Conservation (phyloP, 1,284 basidiomycete genomes). For the Volvariella volvacea region DNA sequence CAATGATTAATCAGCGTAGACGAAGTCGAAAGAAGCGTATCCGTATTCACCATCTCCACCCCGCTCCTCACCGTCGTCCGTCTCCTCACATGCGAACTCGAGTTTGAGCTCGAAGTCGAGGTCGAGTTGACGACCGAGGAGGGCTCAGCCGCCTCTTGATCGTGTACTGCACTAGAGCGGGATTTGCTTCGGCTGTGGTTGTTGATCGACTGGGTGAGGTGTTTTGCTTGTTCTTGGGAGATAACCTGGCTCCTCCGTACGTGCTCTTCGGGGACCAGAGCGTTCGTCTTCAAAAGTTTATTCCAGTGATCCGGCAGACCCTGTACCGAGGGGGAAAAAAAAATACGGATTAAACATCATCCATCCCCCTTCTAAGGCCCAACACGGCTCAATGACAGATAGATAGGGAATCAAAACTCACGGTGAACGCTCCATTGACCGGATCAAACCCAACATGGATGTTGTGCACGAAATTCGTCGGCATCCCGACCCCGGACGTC, state of each 20-base stretch:
- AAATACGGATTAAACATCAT: background rate
- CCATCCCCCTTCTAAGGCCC: no score
- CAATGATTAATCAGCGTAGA: no score
- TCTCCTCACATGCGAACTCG: no score
- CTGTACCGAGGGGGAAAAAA: background rate
- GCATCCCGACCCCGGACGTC: conserved; percentile 82
- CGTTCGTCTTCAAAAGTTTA: background rate
- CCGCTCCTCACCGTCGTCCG: no score
- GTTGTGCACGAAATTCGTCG: conserved; percentile 97
- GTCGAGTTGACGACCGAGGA: no score
- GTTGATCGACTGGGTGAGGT: background rate
- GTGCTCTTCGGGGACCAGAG: background rate
- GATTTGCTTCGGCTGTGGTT: background rate
- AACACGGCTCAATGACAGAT: background rate
- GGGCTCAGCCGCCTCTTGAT: background rate
- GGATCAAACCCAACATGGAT: conserved; percentile 98
- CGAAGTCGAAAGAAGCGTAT: no score
- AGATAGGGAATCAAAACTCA: conserved; percentile 28
- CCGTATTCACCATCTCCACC: no score
- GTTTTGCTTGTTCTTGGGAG: background rate
- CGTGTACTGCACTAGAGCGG: background rate
- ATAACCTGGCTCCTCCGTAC: background rate
- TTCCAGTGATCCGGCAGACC: background rate
- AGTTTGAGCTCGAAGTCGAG: no score
- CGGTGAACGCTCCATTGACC: conserved; percentile 88